Evolutionary conservation across 495 filamentous ascomycete genomes (phyloP), one percentile per base, ranked within the genome.

Genomic region (Aspergillus bridgeri): DNA sequence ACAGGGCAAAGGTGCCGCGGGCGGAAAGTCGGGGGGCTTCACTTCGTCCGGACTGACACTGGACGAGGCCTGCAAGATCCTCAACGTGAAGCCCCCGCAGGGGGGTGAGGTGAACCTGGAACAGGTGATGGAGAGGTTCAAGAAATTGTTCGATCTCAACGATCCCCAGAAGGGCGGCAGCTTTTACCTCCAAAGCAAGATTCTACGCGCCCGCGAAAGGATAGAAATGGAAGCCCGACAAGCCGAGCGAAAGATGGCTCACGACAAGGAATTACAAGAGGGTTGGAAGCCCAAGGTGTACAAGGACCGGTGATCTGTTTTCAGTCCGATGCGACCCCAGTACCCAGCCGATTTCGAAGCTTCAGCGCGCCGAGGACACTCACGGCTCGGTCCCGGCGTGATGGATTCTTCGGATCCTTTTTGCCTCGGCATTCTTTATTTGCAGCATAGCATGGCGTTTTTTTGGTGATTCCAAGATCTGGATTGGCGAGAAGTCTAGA

Each of bases 131-230:
- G 85, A 88, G 56, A 83, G 91, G 45, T 98, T 97, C 81, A 98
- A 98, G 83, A 86, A 86, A 60, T 76, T 98, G 48, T 98, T 98
- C 71, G 95, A 98, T 66, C 68, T 80, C 59, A 98, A 98, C 74
- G 90, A 98, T 54, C 93, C 94, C 22, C 79, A 91, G 69, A 96
- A 96, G 69, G 94, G 94, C 25, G 94, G 94, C 15, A 96, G 91
- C 66, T 98, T 98, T 69, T 98, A 98, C 71, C 79, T 98, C 53
- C 94, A 98, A 76, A 98, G 95, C 76, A 98, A 98, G 74, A 83
- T 98, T 45, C 73, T 98, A 53, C 78, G 94, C 54, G 94, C 94
- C 48, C 81, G 93, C 45, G 92, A 98, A 74, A 79, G 94, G 59
- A 88, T 98, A 78, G 94, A 98, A 75, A 79, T 87, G 65, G 94